Base-by-base conservation (phyloP, 768 basidiomycete genomes). In the Leccinellum rugosiceps region DNA sequence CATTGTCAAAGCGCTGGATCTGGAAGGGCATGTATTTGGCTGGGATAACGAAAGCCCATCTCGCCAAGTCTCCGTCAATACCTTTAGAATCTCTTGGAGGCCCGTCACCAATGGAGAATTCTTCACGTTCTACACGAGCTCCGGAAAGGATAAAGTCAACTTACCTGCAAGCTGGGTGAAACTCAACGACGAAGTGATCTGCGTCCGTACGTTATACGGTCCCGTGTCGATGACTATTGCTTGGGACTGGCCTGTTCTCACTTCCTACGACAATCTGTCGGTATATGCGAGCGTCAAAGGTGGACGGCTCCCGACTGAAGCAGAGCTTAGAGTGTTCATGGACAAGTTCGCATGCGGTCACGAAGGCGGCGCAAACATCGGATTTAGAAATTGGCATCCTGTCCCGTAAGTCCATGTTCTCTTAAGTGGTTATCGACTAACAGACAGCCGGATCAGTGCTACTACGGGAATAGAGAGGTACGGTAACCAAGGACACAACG, bases 1-100 rank as follows among this genome's bases (percentile, higher is more conserved):
- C 67, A 62, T 60, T 0, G 59, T 60, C 3, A 68, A 72, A 17
- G 65, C 73, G 3, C 65, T 70, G 0, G 77, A 82, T 23, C 69
- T 81, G 45, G 68, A 73, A 17, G 74, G 72, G 8, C 87, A 95
- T 65, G 83, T 87, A 55, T 93, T 91, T 71, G 94, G 94, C 0
- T 94, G 96, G 97, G 97, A 99, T 69, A 94, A 93, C 64, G 97
- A 99, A 74, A 79, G 86, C 62, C 92, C 94, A 2, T 75, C 77
- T 60, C 76, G 86, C 23, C 68, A 65, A 14, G 82, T 87, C n/a
- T 61, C 79, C 0, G 85, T 97, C 31, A 76, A 74, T 41, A 58
- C 80, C 59, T 94, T 98, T 77, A 80, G 77, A 63, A 87, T 97
- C 41, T 87, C 88, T 43, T 88, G 90, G 80, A 77, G 92, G 59